Evolutionary conservation across 129 eudicot genomes (phyloP).

Genomic region (Chrysanthemum seticuspe): DNA sequence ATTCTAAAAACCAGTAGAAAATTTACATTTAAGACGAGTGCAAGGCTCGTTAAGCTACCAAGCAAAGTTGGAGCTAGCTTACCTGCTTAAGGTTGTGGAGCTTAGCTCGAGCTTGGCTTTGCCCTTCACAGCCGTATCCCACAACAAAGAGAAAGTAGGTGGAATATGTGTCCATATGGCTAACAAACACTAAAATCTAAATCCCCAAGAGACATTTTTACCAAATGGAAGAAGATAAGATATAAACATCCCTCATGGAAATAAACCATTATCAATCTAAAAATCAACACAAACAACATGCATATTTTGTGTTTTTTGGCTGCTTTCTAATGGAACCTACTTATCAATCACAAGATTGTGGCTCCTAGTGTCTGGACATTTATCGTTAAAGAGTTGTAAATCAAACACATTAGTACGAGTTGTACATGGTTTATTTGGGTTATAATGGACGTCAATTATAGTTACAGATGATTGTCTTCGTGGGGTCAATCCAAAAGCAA

Average conservation of each 20-base stretch:
- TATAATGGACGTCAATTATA: background rate
- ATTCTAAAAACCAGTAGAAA: no score
- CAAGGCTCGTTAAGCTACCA: no score
- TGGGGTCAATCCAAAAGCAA: background rate
- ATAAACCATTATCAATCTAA: background rate
- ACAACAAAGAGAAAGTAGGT: background rate
- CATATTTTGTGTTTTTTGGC: background rate
- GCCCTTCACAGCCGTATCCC: no score
- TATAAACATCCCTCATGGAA: background rate
- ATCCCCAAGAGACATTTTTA: background rate
- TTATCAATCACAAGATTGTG: background rate
- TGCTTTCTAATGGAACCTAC: background rate
- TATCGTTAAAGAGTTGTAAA: background rate
- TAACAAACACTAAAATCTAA: constrained; percentile 1
- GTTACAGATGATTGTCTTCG: background rate
- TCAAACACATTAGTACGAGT: background rate
- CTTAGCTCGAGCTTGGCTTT: no score
- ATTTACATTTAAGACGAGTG: no score
- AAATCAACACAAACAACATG: background rate
- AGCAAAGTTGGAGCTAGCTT: no score
- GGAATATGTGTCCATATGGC: background rate
- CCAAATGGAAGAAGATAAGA: background rate
- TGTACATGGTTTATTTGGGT: background rate
- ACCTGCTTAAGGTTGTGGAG: no score
- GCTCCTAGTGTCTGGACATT: constrained; percentile 3